phyloP scores from a whole-genome alignment of 1,139 yeast species.

The Arxiozyma bovina region DNA sequence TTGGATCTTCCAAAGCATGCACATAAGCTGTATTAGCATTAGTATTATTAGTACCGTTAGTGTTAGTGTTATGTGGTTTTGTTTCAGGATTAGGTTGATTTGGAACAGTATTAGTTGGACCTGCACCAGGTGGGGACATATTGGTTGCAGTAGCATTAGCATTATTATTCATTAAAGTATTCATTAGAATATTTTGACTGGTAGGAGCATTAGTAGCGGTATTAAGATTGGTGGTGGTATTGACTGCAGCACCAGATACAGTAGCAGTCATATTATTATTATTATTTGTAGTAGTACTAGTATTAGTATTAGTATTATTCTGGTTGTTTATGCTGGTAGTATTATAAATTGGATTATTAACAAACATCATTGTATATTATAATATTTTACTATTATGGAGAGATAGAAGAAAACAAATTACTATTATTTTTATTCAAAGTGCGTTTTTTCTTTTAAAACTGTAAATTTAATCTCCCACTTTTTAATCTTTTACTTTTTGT shows the following conservation, averaged over 20 bases:
- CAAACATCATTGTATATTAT: not conserved
- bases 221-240: not conserved
- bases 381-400: not conserved
- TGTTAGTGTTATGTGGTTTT: not conserved
- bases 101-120: not conserved
- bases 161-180: constrained; percentile 1
- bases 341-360: constrained; percentile 1
- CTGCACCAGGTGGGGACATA: constrained; percentile 1
- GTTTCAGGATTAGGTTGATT: not conserved
- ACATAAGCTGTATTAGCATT: constrained; percentile 3
- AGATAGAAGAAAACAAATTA: not conserved
- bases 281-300: not conserved
- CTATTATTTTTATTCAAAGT: too few relatives aligned
- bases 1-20: constrained; percentile 72
- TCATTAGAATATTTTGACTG: constrained; percentile 1
- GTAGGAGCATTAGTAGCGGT: not conserved
- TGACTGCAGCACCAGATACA: not conserved
- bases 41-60: not conserved
- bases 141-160: not conserved
- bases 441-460: too few relatives aligned
- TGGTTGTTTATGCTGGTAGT: not conserved
- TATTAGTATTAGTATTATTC: too few relatives aligned
- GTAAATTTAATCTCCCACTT: too few relatives aligned
- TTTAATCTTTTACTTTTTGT: too few relatives aligned
- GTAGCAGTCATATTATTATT: not conserved